Evolutionary conservation across 2,329 filamentous ascomycete genomes (phyloP), one percentile per base, ranked within the genome.

Genomic region (Coniella vitis): DNA sequence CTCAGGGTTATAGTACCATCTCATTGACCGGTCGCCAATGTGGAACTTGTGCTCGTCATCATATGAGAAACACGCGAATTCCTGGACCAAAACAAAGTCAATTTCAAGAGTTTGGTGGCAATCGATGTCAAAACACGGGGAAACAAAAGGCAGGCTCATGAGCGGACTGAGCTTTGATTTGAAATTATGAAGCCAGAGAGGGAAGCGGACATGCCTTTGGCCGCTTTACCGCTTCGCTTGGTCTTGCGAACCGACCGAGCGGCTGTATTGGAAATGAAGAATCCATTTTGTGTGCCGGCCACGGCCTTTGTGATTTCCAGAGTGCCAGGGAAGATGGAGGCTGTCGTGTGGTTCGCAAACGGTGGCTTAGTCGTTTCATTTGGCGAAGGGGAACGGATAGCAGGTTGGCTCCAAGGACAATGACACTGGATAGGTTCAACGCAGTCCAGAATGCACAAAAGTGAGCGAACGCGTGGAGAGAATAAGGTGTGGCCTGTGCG

Each of bases 51-150:
- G 93, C 22, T 90, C 72, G 38, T 90, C 80, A 63, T 97, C 88
- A 67, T 93, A 97, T 8, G 91, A 97, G 69, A 97, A 98, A 67
- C 78, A 89, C 4, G 91, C 79, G 56, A 98, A 87, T 71, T 98
- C 93, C 84, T 91, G 41, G 4, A 50, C 14, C 47, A 42, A 14
- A 46, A 21, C 38, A 38, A 21, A 7, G 38, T 36, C 12, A 31
- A 22, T 9, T 7, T 16, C 13, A n/a, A n/a, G n/a, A n/a, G n/a
- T n/a, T n/a, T n/a, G n/a, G n/a, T n/a, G n/a, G n/a, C n/a, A n/a
- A n/a, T n/a, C n/a, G n/a, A n/a, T n/a, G n/a, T n/a, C n/a, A n/a
- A n/a, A n/a, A n/a, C n/a, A n/a, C n/a, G n/a, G n/a, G n/a, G n/a
- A n/a, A n/a, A n/a, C n/a, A n/a, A n/a, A n/a, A n/a, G n/a, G n/a